Conservation (phyloP, 1,284 basidiomycete genomes). For the Neolentinus lepideus region DNA sequence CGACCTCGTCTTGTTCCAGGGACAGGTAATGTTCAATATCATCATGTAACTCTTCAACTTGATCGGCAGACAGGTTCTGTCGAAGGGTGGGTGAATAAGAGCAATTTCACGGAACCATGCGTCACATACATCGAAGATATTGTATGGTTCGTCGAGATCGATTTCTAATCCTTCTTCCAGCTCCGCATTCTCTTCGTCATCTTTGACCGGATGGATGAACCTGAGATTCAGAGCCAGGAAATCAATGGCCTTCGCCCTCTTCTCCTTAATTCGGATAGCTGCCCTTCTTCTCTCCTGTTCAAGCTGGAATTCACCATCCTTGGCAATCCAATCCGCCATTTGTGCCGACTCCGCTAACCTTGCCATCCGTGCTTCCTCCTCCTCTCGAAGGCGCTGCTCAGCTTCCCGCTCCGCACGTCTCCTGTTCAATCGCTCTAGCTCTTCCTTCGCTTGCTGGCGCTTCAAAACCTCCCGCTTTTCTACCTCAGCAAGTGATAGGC, state of each 20-base stretch:
- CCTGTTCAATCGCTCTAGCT: slow-evolving; percentile 87
- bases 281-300: slow-evolving; percentile 91
- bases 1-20: slow-evolving; percentile 79
- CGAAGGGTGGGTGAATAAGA: slow-evolving; percentile 14
- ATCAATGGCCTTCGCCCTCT: slow-evolving; percentile 93
- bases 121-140: slow-evolving; percentile 84
- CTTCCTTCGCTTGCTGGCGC: slow-evolving; percentile 89
- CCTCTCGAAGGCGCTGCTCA: slow-evolving; percentile 82
- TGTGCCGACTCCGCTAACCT: slow-evolving; percentile 89
- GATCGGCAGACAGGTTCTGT: slow-evolving; percentile 80
- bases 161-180: slow-evolving; percentile 91
- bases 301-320: slow-evolving; percentile 96
- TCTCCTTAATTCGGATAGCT: slow-evolving; percentile 91
- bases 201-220: slow-evolving; percentile 67
- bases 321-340: slow-evolving; percentile 97
- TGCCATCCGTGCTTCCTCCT: slow-evolving; percentile 87
- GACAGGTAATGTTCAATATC: slow-evolving; percentile 92
- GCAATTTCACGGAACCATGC: not conserved
- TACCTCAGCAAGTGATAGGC: slow-evolving; percentile 76
- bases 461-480: slow-evolving; percentile 76
- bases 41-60: slow-evolving; percentile 89
- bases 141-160: slow-evolving; percentile 96
- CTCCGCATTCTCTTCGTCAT: slow-evolving; percentile 57
- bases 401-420: slow-evolving; percentile 89
- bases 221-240: slow-evolving; percentile 91